Evolutionary conservation across 148 eudicot species (phyloP).

Genomic region (Pharnaceum exiguum): DNA sequence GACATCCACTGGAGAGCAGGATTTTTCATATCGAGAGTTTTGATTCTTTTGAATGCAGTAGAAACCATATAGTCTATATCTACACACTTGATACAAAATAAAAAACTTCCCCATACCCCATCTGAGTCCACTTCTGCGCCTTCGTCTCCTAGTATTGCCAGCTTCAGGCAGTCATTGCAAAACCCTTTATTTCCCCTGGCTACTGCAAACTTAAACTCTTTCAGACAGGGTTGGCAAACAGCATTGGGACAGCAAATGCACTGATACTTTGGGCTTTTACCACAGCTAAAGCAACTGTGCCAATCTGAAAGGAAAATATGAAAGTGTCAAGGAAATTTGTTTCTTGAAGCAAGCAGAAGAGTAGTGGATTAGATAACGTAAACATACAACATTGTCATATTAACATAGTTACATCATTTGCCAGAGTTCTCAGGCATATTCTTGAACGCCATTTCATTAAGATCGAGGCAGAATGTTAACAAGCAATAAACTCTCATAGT

Average conservation of each 20-base stretch:
- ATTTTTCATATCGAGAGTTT: background rate
- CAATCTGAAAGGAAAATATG: conserved; percentile 31
- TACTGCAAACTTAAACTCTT: conserved; percentile 32
- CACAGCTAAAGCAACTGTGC: conserved; percentile 64
- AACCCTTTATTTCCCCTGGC: conserved; percentile 55
- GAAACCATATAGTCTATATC: background rate
- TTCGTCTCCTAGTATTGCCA: conserved; percentile 78
- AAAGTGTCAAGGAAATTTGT: conserved; percentile 9
- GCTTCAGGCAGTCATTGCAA: conserved; percentile 70
- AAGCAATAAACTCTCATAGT: no score
- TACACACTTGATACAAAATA: background rate
- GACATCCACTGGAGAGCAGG: no score
- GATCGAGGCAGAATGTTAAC: no score
- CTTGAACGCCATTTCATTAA: no score
- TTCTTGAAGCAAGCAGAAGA: no score
- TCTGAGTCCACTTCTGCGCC: conserved; percentile 60
- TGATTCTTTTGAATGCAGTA: background rate
- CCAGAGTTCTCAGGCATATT: no score
- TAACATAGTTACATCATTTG: no score
- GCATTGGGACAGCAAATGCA: conserved; percentile 69
- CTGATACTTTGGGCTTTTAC: conserved; percentile 32
- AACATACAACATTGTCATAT: no score
- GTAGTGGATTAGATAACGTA: background rate
- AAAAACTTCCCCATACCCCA: conserved; percentile 49
- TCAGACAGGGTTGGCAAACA: conserved; percentile 56